Percentiles rank a stretch among this genome's conserved stretches.
Conservation (phyloP, 2,329 filamentous ascomycete genomes). For the Leptosphaerulina australis region DNA sequence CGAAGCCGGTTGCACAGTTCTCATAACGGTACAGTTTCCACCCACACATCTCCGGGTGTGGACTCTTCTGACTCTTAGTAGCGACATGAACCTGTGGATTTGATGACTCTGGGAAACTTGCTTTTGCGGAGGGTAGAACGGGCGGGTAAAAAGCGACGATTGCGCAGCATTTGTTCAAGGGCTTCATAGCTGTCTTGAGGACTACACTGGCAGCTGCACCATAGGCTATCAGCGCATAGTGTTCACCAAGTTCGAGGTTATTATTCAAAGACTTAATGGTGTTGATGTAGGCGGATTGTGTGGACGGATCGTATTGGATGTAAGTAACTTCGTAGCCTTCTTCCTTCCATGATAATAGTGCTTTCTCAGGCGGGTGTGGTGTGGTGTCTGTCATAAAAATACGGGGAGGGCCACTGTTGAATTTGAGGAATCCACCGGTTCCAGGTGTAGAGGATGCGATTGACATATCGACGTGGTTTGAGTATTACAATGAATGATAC, state of each 20-base stretch:
- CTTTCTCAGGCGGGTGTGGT: slow-evolving; percentile 46
- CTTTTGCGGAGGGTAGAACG: slow-evolving; percentile 44
- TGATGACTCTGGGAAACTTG: slow-evolving; percentile 48
- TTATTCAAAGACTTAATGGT: slow-evolving; percentile 47
- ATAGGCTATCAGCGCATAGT: slow-evolving; percentile 49
- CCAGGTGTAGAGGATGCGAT: slow-evolving; percentile 33
- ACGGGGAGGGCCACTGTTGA: slow-evolving; percentile 46
- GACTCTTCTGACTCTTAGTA: slow-evolving; percentile 41
- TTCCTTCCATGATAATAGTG: slow-evolving; percentile 49
- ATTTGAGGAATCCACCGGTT: slow-evolving; percentile 44
- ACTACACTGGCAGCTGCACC: slow-evolving; percentile 50
- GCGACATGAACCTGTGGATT: slow-evolving; percentile 52
- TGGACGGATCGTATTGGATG: slow-evolving; percentile 40
- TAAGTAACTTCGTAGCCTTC: slow-evolving; percentile 53
- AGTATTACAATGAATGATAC: background rate
- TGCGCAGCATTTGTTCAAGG: slow-evolving; percentile 48
- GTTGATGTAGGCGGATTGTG: slow-evolving; percentile 39
- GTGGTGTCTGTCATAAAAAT: slow-evolving; percentile 50
- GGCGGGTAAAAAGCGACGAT: slow-evolving; percentile 54
- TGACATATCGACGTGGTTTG: slow-evolving; percentile 29
- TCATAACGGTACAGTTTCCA: slow-evolving; percentile 52
- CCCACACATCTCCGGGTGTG: slow-evolving; percentile 41
- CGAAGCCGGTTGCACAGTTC: slow-evolving; percentile 49
- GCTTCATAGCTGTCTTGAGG: slow-evolving; percentile 51
- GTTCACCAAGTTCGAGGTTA: slow-evolving; percentile 48